Conservation (phyloP, 257 asterid genomes). For the Solanum corneliomulleri region DNA sequence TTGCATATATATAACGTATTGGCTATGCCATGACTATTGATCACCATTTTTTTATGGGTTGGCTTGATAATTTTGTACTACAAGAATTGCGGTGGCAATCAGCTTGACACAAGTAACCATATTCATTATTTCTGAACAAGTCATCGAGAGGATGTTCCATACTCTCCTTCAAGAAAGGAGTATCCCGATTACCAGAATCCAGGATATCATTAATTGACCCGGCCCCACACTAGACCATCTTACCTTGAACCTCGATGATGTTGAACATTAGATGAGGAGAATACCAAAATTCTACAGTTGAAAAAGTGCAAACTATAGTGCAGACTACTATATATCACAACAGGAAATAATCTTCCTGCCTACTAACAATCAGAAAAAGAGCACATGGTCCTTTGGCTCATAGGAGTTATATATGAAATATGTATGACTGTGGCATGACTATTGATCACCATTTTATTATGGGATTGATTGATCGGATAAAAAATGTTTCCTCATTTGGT, state of each 20-base stretch:
- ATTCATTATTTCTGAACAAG: background rate
- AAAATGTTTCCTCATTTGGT: background rate
- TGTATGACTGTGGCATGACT: background rate
- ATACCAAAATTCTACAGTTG: background rate
- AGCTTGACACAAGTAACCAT: background rate
- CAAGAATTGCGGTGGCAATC: background rate
- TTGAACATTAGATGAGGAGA: background rate
- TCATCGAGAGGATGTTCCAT: background rate
- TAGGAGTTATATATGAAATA: background rate
- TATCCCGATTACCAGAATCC: background rate
- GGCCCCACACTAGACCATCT: background rate
- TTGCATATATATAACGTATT: background rate
- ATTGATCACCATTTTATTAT: background rate
- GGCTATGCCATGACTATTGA: background rate
- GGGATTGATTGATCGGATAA: background rate
- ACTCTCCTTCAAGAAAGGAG: background rate
- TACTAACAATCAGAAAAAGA: background rate
- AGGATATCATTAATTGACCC: background rate
- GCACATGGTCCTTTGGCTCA: background rate
- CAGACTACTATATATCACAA: background rate
- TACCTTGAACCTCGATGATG: background rate
- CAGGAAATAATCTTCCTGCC: background rate
- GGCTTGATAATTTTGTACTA: background rate
- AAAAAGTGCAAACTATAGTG: background rate
- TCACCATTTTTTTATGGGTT: background rate